Conservation (phyloP, 1,284 basidiomycete genomes). For the Pseudozyma hubeiensis region DNA sequence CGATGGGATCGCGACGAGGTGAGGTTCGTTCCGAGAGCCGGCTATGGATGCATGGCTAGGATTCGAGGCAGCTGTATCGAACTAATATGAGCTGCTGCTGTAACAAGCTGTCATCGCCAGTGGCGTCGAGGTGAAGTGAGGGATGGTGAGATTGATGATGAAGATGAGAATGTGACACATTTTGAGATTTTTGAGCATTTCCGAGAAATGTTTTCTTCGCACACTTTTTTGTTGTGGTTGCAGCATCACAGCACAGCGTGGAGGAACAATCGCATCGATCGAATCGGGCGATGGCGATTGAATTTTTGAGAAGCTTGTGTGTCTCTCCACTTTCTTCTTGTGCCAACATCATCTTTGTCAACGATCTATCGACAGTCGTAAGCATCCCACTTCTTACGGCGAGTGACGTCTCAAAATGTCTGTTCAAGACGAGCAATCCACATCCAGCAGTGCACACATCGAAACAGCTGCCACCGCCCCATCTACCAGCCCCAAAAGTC, state of each 20-base stretch:
- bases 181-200: slow-evolving; percentile 7
- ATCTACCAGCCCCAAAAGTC: not conserved
- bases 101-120: not conserved
- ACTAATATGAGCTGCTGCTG: not conserved
- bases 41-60: no score
- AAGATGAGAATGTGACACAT: slow-evolving; percentile 8
- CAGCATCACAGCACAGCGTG: slow-evolving; percentile 11
- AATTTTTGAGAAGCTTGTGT: not conserved
- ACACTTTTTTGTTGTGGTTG: slow-evolving; percentile 8
- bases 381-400: not conserved
- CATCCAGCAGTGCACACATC: slow-evolving; percentile 1
- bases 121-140: not conserved
- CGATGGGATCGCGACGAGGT: no score
- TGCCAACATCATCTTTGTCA: slow-evolving; percentile 1
- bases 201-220: slow-evolving; percentile 28
- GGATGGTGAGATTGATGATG: not conserved
- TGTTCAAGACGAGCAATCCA: not conserved
- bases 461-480: slow-evolving; percentile 4
- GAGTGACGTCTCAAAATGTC: slow-evolving; percentile 11
- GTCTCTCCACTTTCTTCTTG: slow-evolving; percentile 19
- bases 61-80: not conserved
- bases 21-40: no score
- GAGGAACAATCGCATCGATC: slow-evolving; percentile 25
- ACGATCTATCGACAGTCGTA: not conserved
- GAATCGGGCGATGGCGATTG: slow-evolving; percentile 11